Base-by-base conservation (phyloP, 805 yeast genomes). In the Starmerella apis region DNA sequence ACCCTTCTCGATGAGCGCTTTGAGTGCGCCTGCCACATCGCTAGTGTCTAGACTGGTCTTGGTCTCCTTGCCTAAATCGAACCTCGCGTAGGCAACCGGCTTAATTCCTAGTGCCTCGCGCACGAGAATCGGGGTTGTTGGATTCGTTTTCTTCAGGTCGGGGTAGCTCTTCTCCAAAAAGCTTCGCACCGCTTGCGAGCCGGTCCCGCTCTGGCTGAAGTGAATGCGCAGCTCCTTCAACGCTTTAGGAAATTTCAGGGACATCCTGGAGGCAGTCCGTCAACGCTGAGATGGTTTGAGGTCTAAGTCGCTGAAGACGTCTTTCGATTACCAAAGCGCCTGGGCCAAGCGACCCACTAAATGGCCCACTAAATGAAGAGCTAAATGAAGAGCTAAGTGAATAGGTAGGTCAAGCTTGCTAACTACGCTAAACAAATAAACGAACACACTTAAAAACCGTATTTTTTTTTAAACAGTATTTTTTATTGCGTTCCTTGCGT, bases 161-260 rank as follows among this genome's bases (percentile, higher is more conserved):
- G 83, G 79, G 66, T 85, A 85, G 61, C 79, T 71, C 50, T 74
- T 71, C 43, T 75, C 67, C 56, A 86, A 69, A 61, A 81, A 86
- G 16, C 76, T 68, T 78, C 74, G 78, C 59, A 84, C 70, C 7
- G 83, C 78, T 9, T 70, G 72, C 13, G 88, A 77, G 4, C 85
- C 77, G 55, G 78, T 77, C n/a, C 83, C 83, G n/a, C 81, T 74
- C 66, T 83, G 92, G 28, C 86, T 81, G 56, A 85, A 72, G 62
- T 85, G 86, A 68, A 84, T 82, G 66, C 95, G 77, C 62, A 86
- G 72, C 71, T 86, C 95, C 64, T 74, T 83, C 56, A 85, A 74
- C 10, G 83, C 75, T 50, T 58, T 62, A 2, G 77, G 71, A 32
- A 74, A 63, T 22, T 61, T 62, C 62, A 62, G 67, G 52, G 58